Evolutionary conservation across 2,329 filamentous ascomycete genomes (phyloP), one percentile per base, ranked within the genome.

Genomic region (Fusarium drepaniforme): DNA sequence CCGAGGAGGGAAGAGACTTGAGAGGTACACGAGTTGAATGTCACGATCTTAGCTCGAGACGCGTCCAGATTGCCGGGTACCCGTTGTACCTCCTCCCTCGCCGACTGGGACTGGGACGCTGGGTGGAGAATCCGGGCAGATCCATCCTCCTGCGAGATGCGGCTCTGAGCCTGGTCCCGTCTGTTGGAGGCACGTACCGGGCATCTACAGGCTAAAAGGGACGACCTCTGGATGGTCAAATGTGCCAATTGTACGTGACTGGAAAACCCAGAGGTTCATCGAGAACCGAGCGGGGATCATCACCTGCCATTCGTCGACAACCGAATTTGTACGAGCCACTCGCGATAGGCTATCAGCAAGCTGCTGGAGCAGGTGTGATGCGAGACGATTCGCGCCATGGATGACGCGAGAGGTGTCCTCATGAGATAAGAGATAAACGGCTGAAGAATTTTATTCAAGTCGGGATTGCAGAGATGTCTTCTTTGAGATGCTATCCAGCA

Each of bases 11-110:
- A 78, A 78, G 76, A 70, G 77, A 79, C 77, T 78, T 78, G 28
- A 61, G 53, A 79, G 77, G 77, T 79, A 79, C 77, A 77, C 76
- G 51, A 67, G 56, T 61, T 71, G 40, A 73, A 79, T 66, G 77
- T 79, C 76, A 79, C 77, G 76, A 79, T 78, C 76, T 79, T 79
- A 79, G 77, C 77, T 79, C 71, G 66, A 73, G 67, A 67, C 71
- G 71, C 66, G 71, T 68, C 76, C 77, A 78, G 76, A 72, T 73
- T 76, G 75, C 71, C 74, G 77, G 76, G 77, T 79, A 79, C 77
- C 77, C 64, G 66, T 77, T 75, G 76, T 72, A 77, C 78, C 78
- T 75, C 70, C 65, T 59, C 49, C 51, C 28, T 59, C 51, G 49
- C 28, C 49, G 49, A 30, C 25, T 53, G 49, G 49, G 49, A 30